A percentile compares a stretch with the other conserved stretches of the same genome.
Conservation (phyloP, 768 basidiomycete genomes). For the Lactifluus echinatus region DNA sequence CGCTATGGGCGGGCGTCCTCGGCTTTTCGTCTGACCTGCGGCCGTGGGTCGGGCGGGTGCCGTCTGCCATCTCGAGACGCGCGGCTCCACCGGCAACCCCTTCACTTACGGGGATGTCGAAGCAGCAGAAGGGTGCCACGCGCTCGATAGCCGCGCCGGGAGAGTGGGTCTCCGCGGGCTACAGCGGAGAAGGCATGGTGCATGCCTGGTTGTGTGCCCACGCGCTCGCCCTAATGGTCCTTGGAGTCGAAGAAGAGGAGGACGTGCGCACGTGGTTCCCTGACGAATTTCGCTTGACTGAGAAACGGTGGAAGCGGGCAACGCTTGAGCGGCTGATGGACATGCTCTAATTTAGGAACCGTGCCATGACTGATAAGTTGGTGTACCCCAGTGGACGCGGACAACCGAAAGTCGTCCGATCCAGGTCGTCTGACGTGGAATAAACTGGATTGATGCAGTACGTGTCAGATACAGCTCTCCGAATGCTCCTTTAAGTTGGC, state of each 20-base stretch:
- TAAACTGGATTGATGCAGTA: too few species aligned
- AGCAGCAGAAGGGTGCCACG: neutral
- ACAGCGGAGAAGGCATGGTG: constrained; percentile 66
- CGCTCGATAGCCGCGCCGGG: constrained; percentile 32
- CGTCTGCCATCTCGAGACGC: constrained; percentile 36
- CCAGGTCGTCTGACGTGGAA: too few species aligned
- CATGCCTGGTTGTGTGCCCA: constrained; percentile 58
- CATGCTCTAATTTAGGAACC: constrained; percentile 12
- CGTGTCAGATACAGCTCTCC: too few species aligned
- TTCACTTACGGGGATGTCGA: neutral
- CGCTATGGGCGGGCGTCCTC: constrained; percentile 56
- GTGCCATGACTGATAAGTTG: neutral
- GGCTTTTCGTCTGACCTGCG: constrained; percentile 50
- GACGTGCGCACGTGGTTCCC: constrained; percentile 41
- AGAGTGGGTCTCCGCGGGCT: constrained; percentile 68
- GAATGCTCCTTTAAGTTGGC: too few species aligned
- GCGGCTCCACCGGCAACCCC: neutral
- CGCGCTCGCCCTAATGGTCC: constrained; percentile 52
- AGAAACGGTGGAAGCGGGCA: constrained; percentile 40
- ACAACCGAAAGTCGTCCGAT: too few species aligned
- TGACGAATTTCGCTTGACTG: constrained; percentile 37
- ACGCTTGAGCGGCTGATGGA: constrained; percentile 30
- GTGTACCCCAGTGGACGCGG: too few species aligned
- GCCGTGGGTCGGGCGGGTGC: constrained; percentile 68
- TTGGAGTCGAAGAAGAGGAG: constrained; percentile 32